A percentile compares a stretch with the other conserved stretches of the same genome.
phyloP scores from a whole-genome alignment of 306 rosid species.

The Castanea crenata region DNA sequence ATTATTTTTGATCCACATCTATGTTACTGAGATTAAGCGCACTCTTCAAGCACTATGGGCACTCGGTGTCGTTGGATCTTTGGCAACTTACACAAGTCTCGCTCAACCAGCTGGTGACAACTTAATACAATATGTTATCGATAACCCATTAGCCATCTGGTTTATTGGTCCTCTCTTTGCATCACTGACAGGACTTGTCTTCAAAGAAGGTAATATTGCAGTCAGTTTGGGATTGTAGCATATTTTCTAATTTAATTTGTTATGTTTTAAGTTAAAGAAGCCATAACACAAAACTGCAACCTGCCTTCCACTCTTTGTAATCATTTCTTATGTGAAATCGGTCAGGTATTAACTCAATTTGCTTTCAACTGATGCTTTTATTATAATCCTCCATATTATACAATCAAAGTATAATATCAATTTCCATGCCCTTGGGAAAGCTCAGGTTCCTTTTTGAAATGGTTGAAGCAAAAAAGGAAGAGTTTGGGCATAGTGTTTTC shows the following conservation, averaged over 20 bases:
- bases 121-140: slow-evolving; percentile 55
- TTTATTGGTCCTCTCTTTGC: slow-evolving; percentile 90
- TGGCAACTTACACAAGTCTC: slow-evolving; percentile 46
- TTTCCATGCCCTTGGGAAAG: neutral
- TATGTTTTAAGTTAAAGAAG: neutral
- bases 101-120: slow-evolving; percentile 64
- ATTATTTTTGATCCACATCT: slow-evolving; percentile 71
- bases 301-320: neutral
- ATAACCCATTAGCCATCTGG: slow-evolving; percentile 66
- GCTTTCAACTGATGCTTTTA: neutral
- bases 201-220: slow-evolving; percentile 71
- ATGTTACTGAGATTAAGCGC: slow-evolving; percentile 81
- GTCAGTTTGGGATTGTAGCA: slow-evolving; percentile 2
- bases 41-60: slow-evolving; percentile 80
- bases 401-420: neutral
- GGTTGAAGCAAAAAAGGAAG: neutral
- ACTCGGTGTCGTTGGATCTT: slow-evolving; percentile 75
- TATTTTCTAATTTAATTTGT: neutral
- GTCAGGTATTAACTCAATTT: neutral
- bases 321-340: neutral
- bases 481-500: neutral
- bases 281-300: neutral
- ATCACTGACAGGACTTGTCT: slow-evolving; percentile 86
- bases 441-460: neutral
- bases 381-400: neutral